phyloP scores from a whole-genome alignment of 2,329 filamentous ascomycete species.

The Claviceps humidiphila region DNA sequence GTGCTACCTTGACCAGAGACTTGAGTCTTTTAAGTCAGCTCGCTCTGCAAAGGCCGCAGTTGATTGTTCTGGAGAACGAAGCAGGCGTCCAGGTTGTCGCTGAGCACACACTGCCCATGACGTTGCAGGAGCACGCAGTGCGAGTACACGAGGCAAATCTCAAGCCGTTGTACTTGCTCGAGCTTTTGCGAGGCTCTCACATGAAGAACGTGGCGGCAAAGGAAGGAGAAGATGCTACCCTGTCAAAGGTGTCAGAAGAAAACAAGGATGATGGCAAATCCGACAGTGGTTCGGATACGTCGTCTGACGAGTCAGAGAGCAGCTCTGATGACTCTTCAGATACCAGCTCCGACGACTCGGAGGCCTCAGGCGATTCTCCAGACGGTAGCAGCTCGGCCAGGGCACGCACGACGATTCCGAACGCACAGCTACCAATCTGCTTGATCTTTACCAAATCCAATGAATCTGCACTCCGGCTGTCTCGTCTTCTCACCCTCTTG shows the following conservation, averaged over 20 bases:
- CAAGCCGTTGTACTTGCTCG: conserved; percentile 76
- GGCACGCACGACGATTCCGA: conserved; percentile 2
- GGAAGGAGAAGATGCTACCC: not conserved
- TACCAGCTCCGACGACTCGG: conserved; percentile 19
- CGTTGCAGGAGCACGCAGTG: conserved; percentile 51
- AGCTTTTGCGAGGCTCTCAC: conserved; percentile 50
- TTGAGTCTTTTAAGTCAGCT: conserved; percentile 65
- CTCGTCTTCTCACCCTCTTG: conserved; percentile 60
- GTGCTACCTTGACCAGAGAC: conserved; percentile 84
- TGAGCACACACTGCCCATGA: conserved; percentile 44
- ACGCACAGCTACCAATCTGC: conserved; percentile 28
- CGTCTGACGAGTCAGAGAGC: conserved; percentile 11
- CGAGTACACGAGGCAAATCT: conserved; percentile 55
- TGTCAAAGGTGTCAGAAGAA: not conserved
- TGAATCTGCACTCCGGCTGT: conserved; percentile 75
- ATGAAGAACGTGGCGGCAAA: conserved; percentile 19
- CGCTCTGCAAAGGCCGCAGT: conserved; percentile 56
- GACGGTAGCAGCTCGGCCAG: not conserved
- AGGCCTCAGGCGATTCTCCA: conserved; percentile 16
- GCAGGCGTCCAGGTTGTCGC: conserved; percentile 31
- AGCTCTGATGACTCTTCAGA: conserved; percentile 21
- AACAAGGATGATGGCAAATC: not conserved
- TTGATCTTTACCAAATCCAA: conserved; percentile 88
- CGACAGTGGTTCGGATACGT: not conserved
- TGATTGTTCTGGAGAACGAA: conserved; percentile 59